A percentile compares a stretch with the other conserved stretches of the same genome.
Conservation (phyloP, 768 basidiomycete genomes). For the Rhizopogon sp. region DNA sequence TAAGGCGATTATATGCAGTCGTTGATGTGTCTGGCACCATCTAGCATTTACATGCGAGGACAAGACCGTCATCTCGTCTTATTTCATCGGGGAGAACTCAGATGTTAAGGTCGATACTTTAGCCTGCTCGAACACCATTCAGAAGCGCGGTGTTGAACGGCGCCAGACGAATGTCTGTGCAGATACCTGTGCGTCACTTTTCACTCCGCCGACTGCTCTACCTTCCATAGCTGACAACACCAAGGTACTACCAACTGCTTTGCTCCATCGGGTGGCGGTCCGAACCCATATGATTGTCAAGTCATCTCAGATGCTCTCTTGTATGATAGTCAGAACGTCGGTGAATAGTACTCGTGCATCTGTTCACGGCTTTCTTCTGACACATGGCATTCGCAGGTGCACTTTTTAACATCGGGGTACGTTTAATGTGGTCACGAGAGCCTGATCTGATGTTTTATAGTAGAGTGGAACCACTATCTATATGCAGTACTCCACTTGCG, state of each 20-base stretch:
- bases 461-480: constrained; percentile 4
- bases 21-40: not conserved
- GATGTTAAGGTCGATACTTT: constrained; percentile 36
- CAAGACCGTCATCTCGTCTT: constrained; percentile 1
- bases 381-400: not conserved
- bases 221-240: not conserved
- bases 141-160: constrained; percentile 2
- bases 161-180: constrained; percentile 36
- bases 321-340: constrained; percentile 42
- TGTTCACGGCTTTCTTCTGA: not conserved
- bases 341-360: constrained; percentile 13
- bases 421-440: not conserved
- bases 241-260: constrained; percentile 41
- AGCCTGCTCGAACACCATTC: constrained; percentile 22
- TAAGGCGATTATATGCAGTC: not conserved
- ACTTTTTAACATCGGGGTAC: constrained; percentile 7
- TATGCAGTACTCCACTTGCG: constrained; percentile 38
- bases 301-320: constrained; percentile 45
- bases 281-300: constrained; percentile 42
- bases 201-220: not conserved
- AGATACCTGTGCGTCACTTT: constrained; percentile 27
- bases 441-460: not conserved
- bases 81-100: constrained; percentile 36
- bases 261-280: constrained; percentile 40
- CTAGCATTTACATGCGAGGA: constrained; percentile 4